phyloP scores from a whole-genome alignment of 2,329 filamentous ascomycete genomes.

The Penicillium hesseltinei region DNA sequence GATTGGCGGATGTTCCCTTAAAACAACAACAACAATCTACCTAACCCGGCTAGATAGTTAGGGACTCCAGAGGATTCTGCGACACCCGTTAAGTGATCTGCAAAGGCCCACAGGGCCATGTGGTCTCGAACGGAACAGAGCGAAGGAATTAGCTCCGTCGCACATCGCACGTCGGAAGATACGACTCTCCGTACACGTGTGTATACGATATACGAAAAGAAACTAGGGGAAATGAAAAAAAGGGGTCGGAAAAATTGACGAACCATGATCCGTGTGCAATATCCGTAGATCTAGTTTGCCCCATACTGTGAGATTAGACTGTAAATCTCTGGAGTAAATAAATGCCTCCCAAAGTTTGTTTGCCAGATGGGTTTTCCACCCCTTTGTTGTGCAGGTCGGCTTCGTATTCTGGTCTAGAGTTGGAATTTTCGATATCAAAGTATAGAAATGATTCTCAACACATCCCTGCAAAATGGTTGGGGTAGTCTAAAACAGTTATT shows the following conservation, averaged over 20 bases:
- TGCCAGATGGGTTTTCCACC: neutral
- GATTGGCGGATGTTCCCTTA: neutral
- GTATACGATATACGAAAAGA: no score
- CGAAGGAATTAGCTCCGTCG: neutral
- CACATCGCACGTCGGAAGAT: conserved; percentile 1
- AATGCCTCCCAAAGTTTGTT: neutral
- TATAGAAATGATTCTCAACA: no score
- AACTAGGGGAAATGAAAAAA: neutral
- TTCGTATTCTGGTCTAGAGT: neutral
- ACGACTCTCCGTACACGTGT: neutral
- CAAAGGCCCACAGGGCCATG: conserved; percentile 1
- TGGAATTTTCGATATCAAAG: neutral
- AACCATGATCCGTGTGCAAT: neutral
- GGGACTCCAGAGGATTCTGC: neutral
- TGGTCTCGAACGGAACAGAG: neutral
- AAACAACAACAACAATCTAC: neutral
- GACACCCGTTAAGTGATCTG: conserved; percentile 1
- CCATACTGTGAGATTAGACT: neutral
- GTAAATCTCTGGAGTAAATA: neutral
- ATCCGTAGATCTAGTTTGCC: conserved; percentile 1
- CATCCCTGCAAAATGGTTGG: neutral
- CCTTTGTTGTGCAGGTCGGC: neutral
- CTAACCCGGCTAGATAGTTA: neutral
- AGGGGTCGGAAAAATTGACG: neutral
- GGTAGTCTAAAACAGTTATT: neutral